These are phyloP conservation scores for Gilbertella persicaria DNA, from an alignment of 371 early-diverging fungal genomes.

Conservation along the genomic window DNA sequence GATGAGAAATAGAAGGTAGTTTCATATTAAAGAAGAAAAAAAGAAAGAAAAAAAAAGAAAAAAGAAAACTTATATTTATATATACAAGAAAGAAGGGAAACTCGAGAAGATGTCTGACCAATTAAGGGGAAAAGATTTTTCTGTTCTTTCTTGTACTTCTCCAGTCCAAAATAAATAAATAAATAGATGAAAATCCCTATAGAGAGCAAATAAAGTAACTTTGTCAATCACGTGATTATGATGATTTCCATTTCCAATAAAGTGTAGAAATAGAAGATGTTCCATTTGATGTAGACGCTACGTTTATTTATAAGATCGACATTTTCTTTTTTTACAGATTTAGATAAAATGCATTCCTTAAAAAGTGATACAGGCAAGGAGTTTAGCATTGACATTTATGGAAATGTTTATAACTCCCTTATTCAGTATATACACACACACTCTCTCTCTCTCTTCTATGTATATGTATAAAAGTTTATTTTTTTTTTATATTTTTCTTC, in stretches of 20 bases:
- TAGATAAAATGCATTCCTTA: too few species aligned
- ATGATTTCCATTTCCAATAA: too few species aligned
- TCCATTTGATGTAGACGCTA: too few species aligned
- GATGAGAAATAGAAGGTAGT: slow-evolving; percentile 35
- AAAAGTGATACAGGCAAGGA: background rate
- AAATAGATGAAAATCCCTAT: background rate
- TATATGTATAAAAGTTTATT: too few species aligned
- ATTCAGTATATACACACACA: background rate
- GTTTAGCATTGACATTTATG: background rate
- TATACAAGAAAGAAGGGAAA: slow-evolving; percentile 21
- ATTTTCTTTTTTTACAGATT: too few species aligned
- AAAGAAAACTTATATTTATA: slow-evolving; percentile 13
- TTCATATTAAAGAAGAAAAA: background rate
- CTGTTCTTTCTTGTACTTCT: slow-evolving; percentile 33
- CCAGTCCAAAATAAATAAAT: slow-evolving; percentile 8
- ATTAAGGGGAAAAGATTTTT: slow-evolving; percentile 11
- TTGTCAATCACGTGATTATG: background rate
- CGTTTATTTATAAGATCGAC: too few species aligned
- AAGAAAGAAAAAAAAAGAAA: slow-evolving; percentile 13
- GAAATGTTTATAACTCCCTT: background rate
- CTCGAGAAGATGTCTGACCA: slow-evolving; percentile 24
- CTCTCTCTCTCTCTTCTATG: too few species aligned
- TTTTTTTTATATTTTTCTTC: background rate
- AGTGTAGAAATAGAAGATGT: too few species aligned
- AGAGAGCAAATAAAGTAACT: background rate